Evolutionary conservation across 495 filamentous ascomycete genomes (phyloP), one percentile per base, ranked within the genome.

Genomic region (Trichoderma reesei): DNA sequence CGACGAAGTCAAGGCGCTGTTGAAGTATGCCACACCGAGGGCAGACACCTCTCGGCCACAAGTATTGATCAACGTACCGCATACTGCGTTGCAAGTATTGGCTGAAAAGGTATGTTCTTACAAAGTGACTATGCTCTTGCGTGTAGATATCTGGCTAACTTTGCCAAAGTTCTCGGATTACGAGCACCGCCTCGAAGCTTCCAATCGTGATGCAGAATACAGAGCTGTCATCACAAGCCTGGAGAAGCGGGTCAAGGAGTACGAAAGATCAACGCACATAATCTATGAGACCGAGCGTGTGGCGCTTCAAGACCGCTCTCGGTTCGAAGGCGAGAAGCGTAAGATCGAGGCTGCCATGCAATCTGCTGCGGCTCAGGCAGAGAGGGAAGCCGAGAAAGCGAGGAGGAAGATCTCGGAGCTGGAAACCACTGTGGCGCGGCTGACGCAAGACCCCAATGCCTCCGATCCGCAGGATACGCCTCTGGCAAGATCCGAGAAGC

Each of bases 401-500:
- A 31, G 20, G 38, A 46, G 20, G 38, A 46, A 26, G 14, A 63
- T 63, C 36, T 5, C 11, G 13, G 38, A 63, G 38, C n/a, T 63
- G 3, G 61, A 41, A n/a, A 41, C 61, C n/a, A 48, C n/a, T 9
- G 41, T 63, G 38, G 61, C 61, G 3, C 61, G 61, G 11, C 20
- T 63, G 3, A 63, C 61, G 6, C 39, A 41, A 26, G 61, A 63
- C 11, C 38, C 38, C 51, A 56, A 56, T 56, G 51, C 51, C 20
- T 56, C 51, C 34, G 26, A 42, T 39, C 38, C 41, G n/a, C n/a
- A 42, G 39, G 59, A 61, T 61, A 56, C 59, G 18, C 39, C 61
- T 20, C 11, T 64, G 48, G 73, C 64, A 11, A 78, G 81, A 36
- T 75, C 76, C 48, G 69, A 71, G 8, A 67, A 71, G 37, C 69